Evolutionary conservation across 208 protist species (phyloP), one percentile per base, ranked within the genome.

Genomic region (Wallacemonas sp.): DNA sequence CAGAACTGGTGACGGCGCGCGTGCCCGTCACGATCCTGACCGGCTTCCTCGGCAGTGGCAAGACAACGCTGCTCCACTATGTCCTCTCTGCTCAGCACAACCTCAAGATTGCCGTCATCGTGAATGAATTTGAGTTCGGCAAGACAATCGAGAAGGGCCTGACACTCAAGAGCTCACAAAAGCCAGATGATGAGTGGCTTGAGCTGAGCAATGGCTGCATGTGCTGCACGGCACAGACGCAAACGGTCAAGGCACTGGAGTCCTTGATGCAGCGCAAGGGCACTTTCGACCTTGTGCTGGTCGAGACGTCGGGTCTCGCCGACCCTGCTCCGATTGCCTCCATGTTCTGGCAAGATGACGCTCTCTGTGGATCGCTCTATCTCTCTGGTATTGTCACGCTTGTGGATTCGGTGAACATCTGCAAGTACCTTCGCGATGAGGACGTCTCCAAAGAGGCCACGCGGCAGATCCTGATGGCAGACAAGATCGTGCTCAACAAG

Each of bases 131-230:
- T 59, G 91, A 95, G 68, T 94, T 95, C 67, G 91, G 91, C 53
- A 91, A 86, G 68, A 85, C 85, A 1, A 95, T 97, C 62, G 90
- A 98, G 66, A 93, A 96, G 67, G 86, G 85, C n/a, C 65, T 98
- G 27, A 86, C 90, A 3, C 60, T 97, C 28, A 96, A 91, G 42
- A 94, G 86, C 66, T 93, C 91, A 2, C 85, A 97, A 46, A 95
- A 98, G 67, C 66, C 82, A 22, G 96, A 97, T 56, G 93, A 98
- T 55, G 95, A 98, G 77, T 98, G 94, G 88, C 62, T 98, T 17
- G 96, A 99, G 79, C 74, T 98, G 39, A 87, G 88, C 41, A 99
- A 98, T 64, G 97, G 97, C 5, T 98, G 96, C 78, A 93, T 98
- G 70, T 98, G 95, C 70, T 98, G 97, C 82, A 96, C 90, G 1